Conservation (phyloP, 2,329 filamentous ascomycete genomes). For the Botrytis hyacinthi region DNA sequence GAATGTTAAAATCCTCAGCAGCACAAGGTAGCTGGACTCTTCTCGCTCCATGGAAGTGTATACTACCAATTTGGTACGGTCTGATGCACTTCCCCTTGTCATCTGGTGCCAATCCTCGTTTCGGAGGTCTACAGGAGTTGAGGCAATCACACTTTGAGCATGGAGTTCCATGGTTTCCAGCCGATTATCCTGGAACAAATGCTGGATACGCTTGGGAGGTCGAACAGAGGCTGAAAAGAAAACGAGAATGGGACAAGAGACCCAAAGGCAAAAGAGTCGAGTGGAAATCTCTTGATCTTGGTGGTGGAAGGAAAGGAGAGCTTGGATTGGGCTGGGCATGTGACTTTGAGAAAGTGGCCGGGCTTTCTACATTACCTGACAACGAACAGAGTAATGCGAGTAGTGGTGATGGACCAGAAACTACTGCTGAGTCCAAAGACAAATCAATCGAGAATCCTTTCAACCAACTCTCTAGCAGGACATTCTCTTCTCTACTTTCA, state of each 20-base stretch:
- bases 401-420: neutral
- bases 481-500: constrained; percentile 31
- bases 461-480: constrained; percentile 26
- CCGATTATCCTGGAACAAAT: constrained; percentile 75
- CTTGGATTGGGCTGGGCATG: constrained; percentile 78
- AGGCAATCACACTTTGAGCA: constrained; percentile 81
- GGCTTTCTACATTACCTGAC: constrained; percentile 12
- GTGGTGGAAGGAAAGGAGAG: constrained; percentile 74
- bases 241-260: constrained; percentile 67
- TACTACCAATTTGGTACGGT: constrained; percentile 80
- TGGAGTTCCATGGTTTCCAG: constrained; percentile 77
- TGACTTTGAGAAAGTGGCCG: constrained; percentile 63
- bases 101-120: constrained; percentile 75
- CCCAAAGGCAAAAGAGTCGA: constrained; percentile 79
- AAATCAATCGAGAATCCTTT: constrained; percentile 21
- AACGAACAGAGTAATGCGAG: constrained; percentile 18
- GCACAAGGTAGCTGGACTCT: constrained; percentile 75
- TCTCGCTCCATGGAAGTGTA: constrained; percentile 86
- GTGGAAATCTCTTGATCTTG: constrained; percentile 73
- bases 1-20: constrained; percentile 47
- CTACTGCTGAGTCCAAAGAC: neutral
- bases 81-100: constrained; percentile 79
- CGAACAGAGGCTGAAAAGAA: constrained; percentile 58
- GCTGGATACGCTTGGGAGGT: constrained; percentile 79
- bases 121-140: constrained; percentile 77